Percentiles rank a stretch among this genome's conserved stretches.
Evolutionary conservation across 129 eudicot species (phyloP).

Genomic region (Pulicaria dysenterica): DNA sequence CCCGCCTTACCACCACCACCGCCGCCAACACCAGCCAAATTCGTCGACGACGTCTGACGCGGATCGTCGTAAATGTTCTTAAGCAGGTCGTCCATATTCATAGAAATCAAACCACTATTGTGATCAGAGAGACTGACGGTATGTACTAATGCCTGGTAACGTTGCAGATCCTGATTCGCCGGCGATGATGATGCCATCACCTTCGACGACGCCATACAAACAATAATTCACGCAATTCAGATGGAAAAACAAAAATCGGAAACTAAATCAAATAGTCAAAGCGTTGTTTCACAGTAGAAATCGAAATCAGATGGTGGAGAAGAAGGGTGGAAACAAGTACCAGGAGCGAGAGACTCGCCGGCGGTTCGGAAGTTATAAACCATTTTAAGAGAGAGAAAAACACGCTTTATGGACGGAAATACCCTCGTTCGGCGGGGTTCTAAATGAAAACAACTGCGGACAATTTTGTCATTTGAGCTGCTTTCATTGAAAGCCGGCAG

Average conservation of each 20-base stretch:
- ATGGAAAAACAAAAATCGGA: background rate
- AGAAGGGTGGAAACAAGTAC: background rate
- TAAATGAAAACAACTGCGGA: background rate
- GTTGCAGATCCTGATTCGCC: constrained; percentile 79
- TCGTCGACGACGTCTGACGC: constrained; percentile 35
- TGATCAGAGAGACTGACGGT: constrained; percentile 38
- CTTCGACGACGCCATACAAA: constrained; percentile 80
- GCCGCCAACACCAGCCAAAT: constrained; percentile 31
- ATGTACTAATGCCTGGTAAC: constrained; percentile 38
- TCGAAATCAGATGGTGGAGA: constrained; percentile 11
- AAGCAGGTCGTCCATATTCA: constrained; percentile 79
- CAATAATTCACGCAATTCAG: constrained; percentile 31
- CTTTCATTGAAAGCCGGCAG: constrained; percentile 39
- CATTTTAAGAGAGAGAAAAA: constrained; percentile 18
- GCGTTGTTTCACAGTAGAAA: constrained; percentile 11
- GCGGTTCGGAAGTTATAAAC: constrained; percentile 44
- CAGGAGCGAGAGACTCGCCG: constrained; percentile 38
- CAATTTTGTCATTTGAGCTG: background rate
- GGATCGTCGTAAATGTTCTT: constrained; percentile 61
- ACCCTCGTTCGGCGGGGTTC: constrained; percentile 24
- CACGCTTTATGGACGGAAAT: constrained; percentile 23
- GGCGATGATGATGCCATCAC: constrained; percentile 82
- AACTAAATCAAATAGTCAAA: background rate
- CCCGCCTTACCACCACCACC: constrained; percentile 34
- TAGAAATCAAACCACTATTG: constrained; percentile 43